These are phyloP conservation scores for Verticillium albo-atrum DNA, from an alignment of 2,329 filamentous ascomycete species.

Conservation along the genomic window DNA sequence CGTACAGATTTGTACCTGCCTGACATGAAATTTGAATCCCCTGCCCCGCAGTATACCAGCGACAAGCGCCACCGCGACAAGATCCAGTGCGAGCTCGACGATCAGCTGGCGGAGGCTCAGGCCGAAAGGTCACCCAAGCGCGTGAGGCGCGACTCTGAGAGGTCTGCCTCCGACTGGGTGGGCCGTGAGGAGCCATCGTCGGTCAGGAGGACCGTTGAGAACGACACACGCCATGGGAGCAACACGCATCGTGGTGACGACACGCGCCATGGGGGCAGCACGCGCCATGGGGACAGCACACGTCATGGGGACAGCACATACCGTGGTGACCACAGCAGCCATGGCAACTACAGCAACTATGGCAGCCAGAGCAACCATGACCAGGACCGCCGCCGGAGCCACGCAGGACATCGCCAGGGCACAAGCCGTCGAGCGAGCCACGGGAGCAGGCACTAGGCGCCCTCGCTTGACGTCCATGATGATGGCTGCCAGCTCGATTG, in stretches of 20 bases:
- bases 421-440: not conserved
- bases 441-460: not conserved
- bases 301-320: no score
- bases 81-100: slow-evolving; percentile 7
- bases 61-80: slow-evolving; percentile 3
- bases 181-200: not conserved
- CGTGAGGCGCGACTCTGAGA: not conserved
- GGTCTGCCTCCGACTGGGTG: not conserved
- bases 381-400: not conserved
- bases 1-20: not conserved
- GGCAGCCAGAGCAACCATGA: no score
- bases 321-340: no score
- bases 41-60: not conserved
- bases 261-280: no score
- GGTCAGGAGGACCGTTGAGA: not conserved
- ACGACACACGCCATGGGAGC: not conserved
- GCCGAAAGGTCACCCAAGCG: not conserved
- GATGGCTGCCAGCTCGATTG: no score
- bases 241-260: no score
- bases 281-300: no score
- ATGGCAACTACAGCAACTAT: no score
- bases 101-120: slow-evolving; percentile 6
- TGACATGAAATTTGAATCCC: not conserved
- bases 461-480: no score
- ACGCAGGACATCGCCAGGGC: not conserved